phyloP scores from a whole-genome alignment of 805 yeast genomes.

The Yarrowia sp. region DNA sequence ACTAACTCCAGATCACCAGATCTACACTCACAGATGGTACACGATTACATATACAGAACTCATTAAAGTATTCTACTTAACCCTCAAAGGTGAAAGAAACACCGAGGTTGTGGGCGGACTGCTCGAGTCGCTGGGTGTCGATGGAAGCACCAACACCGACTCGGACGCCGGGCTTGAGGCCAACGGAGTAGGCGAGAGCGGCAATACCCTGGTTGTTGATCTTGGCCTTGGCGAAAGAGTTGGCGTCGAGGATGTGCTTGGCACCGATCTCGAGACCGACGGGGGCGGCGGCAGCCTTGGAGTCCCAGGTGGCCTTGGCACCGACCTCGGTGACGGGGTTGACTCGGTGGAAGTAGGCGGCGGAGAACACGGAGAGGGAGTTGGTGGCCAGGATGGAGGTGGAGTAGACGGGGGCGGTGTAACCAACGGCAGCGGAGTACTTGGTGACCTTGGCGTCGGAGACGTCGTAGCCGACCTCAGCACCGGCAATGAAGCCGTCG shows the following conservation, averaged over 20 bases:
- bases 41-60: slow-evolving; percentile 8
- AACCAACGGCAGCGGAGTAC: slow-evolving; percentile 91
- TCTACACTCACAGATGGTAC: too few species aligned
- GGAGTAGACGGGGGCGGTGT: slow-evolving; percentile 82
- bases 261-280: slow-evolving; percentile 95
- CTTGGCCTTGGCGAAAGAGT: slow-evolving; percentile 94
- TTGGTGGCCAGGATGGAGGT: slow-evolving; percentile 79
- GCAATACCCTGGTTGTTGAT: slow-evolving; percentile 94
- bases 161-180: slow-evolving; percentile 92
- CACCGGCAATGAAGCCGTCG: slow-evolving; percentile 96
- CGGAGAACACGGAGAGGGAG: slow-evolving; percentile 85
- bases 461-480: slow-evolving; percentile 95
- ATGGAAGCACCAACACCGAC: slow-evolving; percentile 96
- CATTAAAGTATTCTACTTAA: slow-evolving; percentile 41
- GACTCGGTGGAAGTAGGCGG: slow-evolving; percentile 96
- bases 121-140: slow-evolving; percentile 91
- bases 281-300: slow-evolving; percentile 64
- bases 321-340: slow-evolving; percentile 92
- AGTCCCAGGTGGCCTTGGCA: slow-evolving; percentile 95
- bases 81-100: slow-evolving; percentile 90
- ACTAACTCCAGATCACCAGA: too few species aligned
- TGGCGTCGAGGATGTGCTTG: slow-evolving; percentile 82
- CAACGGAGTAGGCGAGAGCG: slow-evolving; percentile 90
- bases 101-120: slow-evolving; percentile 98
- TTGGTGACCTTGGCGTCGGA: slow-evolving; percentile 87